Evolutionary conservation across 2,329 filamentous ascomycete genomes (phyloP).

Genomic region (Monosporascus cannonballus): DNA sequence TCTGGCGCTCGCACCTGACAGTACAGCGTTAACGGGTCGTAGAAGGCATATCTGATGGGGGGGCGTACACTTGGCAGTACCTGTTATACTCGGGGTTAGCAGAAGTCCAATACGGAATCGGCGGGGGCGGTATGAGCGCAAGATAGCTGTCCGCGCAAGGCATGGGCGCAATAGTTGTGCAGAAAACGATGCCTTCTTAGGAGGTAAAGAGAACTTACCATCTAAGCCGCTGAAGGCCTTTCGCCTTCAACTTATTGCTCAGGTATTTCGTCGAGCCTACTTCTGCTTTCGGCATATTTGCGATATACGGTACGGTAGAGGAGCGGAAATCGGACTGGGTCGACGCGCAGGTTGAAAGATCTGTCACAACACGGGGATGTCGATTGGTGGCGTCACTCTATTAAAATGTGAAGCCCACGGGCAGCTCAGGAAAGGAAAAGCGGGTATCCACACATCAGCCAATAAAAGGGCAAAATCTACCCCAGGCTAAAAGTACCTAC

Average conservation of each 20-base stretch:
- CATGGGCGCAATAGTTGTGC: too few relatives aligned
- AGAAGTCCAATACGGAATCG: not conserved
- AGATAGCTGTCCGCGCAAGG: too few relatives aligned
- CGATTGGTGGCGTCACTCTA: not conserved
- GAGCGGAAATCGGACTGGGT: not conserved
- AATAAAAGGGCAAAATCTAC: too few relatives aligned
- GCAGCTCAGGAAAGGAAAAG: too few relatives aligned
- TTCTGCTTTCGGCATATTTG: constrained; percentile 85
- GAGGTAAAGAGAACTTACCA: constrained; percentile 43
- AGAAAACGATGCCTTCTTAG: too few relatives aligned
- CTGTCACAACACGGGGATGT: not conserved
- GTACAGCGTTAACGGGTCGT: not conserved
- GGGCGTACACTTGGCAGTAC: constrained; percentile 62
- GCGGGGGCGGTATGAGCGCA: too few relatives aligned
- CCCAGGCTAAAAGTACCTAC: too few relatives aligned
- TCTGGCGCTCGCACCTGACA: constrained; percentile 60
- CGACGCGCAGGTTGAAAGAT: not conserved
- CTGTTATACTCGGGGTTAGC: not conserved
- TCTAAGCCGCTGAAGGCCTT: constrained; percentile 70
- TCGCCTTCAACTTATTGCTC: constrained; percentile 83
- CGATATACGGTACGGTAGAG: constrained; percentile 5
- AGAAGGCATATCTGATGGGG: not conserved
- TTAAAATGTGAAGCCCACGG: too few relatives aligned
- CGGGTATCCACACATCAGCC: too few relatives aligned
- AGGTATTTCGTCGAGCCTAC: constrained; percentile 87